phyloP scores from a whole-genome alignment of 257 asterid species.

The Capsicum baccatum region DNA sequence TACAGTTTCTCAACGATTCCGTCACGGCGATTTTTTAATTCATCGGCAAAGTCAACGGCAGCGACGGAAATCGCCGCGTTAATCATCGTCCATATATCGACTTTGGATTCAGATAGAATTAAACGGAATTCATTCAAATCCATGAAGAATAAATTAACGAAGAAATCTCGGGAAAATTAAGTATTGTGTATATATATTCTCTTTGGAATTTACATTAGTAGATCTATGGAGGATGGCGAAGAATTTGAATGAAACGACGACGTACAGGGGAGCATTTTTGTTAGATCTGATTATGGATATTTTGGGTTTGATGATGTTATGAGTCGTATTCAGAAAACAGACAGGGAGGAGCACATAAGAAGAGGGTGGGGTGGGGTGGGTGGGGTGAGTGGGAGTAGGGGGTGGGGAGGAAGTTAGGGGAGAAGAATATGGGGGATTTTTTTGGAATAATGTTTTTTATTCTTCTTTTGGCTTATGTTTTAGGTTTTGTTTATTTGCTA shows the following conservation, averaged over 20 bases:
- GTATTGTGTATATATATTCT: not conserved
- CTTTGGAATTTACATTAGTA: slow-evolving; percentile 36
- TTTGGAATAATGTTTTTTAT: slow-evolving; percentile 3
- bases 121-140: slow-evolving; percentile 72
- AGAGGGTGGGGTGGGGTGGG: not conserved
- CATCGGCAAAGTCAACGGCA: slow-evolving; percentile 62
- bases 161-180: not conserved
- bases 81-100: slow-evolving; percentile 77
- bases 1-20: slow-evolving; percentile 73
- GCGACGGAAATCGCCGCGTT: slow-evolving; percentile 88
- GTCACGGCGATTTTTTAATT: slow-evolving; percentile 76
- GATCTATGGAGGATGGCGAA: slow-evolving; percentile 35
- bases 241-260: slow-evolving; percentile 41
- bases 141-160: slow-evolving; percentile 45
- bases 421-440: slow-evolving; percentile 28
- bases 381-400: no score
- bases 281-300: slow-evolving; percentile 17
- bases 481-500: not conserved
- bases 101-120: slow-evolving; percentile 68
- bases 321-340: slow-evolving; percentile 22
- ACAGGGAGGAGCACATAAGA: not conserved
- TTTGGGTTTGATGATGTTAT: not conserved
- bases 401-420: not conserved
- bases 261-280: slow-evolving; percentile 29
- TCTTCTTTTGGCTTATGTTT: slow-evolving; percentile 23